Evolutionary conservation across 345 rosid genomes (phyloP), one percentile per base, ranked within the genome.

Genomic region (Citrus maxima): DNA sequence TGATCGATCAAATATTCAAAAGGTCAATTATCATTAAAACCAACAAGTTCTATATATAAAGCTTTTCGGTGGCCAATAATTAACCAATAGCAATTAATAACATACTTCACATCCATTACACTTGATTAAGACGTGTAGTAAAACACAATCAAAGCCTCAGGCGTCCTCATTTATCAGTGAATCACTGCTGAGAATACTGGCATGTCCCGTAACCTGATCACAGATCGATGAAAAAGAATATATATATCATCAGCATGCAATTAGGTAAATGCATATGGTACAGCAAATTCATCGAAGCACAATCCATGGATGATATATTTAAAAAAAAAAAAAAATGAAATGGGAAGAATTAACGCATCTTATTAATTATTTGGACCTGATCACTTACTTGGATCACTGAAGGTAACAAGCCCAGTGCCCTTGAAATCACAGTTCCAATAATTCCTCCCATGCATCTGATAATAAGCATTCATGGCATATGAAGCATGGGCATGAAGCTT

Each of bases 351-450:
- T 16, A 18, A 28, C 16, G 37, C 34, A 12, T 46, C 9, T 46
- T 46, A 46, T 46, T 46, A 46, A 3, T 46, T 13, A 46, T 46
- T 0, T 46, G 51, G 51, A 46, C 16, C 16, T 46, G 51, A 13
- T 46, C 51, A 74, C 88, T 85, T 84, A 88, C 94, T 91, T 46
- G 92, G 91, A 80, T 91, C 94, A 42, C 86, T 80, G 87, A 91
- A 91, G 81, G 92, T 84, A 51, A 89, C 91, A 27, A 91, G 84
- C 2, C 90, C 94, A 16, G 90, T 83, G 67, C 89, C 94, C 75
- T 89, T 89, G 84, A 91, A 91, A 80, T 89, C 91, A 61, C 93
- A 91, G 77, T 91, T 91, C 95, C 95, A 91, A 72, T 91, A 89
- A 78, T 89, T 91, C 76, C 95, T 88, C 1, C 95, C 95, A 67